Evolutionary conservation across 2,329 filamentous ascomycete genomes (phyloP), one percentile per base, ranked within the genome.

Genomic region (Xylariaceae sp.): DNA sequence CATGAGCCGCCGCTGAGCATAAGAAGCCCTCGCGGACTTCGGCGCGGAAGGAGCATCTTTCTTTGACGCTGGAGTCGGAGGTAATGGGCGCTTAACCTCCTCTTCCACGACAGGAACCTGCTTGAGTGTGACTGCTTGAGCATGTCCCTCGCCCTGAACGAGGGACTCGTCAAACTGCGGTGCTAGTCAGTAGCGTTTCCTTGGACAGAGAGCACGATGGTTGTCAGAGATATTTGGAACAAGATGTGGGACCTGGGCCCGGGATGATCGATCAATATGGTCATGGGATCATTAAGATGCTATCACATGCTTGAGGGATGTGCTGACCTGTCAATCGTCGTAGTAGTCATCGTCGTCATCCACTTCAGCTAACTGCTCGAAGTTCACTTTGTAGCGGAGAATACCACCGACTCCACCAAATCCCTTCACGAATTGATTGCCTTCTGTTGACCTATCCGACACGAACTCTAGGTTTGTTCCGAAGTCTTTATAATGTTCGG

Each of bases 371-470:
- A 98, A 79, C 71, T 98, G 94, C 73, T 98, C 94, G 73, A 98
- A 98, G 77, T 98, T 98, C 77, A 98, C 89, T 77, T 96, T 96
- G 83, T 98, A 98, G 57, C 93, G 89, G 64, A 98, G 82, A 61
- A 98, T 85, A 52, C 91, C 91, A 55, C 93, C 93, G 58, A 98
- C 95, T 63, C 93, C 93, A 83, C 93, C 93, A 63, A 98, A 98
- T 51, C 93, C 93, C 76, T 96, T 97, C 61, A 98, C 93, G 71
- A 98, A 98, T 75, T 98, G 93, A 72, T 98, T 98, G 64, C 93
- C 93, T 72, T 98, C 93, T 47, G 88, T 95, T 47, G 91, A 97
- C 53, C 89, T 85, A 66, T 98, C 94, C 37, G 93, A 96, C 51
- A 98, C 93, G 57, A 98, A 98, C 67, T 98, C 93, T 33, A 98